Conservation (phyloP, 1,284 basidiomycete genomes). For the Malassezia psittaci region DNA sequence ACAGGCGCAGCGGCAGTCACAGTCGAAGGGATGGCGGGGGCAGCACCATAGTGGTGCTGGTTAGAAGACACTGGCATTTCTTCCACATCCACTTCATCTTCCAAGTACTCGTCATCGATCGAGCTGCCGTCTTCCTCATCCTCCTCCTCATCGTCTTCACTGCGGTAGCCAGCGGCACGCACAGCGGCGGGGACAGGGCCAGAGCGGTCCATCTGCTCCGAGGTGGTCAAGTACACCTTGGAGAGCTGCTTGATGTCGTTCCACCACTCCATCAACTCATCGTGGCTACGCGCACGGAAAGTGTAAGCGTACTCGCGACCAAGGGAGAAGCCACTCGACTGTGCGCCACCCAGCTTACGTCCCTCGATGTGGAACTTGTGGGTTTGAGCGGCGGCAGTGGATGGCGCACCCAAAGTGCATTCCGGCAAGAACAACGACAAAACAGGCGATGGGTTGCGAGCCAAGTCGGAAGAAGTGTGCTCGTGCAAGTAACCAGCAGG, state of each 20-base stretch:
- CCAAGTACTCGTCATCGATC: slow-evolving; percentile 48
- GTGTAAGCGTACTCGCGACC: slow-evolving; percentile 64
- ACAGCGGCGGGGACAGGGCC: slow-evolving; percentile 91
- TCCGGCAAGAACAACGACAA: slow-evolving; percentile 87
- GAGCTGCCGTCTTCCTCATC: slow-evolving; percentile 56
- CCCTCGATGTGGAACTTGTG: slow-evolving; percentile 99
- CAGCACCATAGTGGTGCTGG: slow-evolving; percentile 17
- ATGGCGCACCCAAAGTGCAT: slow-evolving; percentile 92
- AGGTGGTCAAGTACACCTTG: slow-evolving; percentile 86
- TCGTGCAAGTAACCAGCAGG: slow-evolving; percentile 92
- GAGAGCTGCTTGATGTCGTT: slow-evolving; percentile 95
- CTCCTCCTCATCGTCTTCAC: slow-evolving; percentile 54
- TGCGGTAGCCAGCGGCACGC: slow-evolving; percentile 68
- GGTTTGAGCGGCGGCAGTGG: slow-evolving; percentile 58
- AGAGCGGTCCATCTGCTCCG: slow-evolving; percentile 81
- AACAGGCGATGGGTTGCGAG: slow-evolving; percentile 57
- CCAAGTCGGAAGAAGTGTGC: slow-evolving; percentile 70
- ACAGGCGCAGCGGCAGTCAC: slow-evolving; percentile 25
- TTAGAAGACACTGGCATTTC: slow-evolving; percentile 7
- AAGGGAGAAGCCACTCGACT: slow-evolving; percentile 57
- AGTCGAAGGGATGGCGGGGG: slow-evolving; percentile 34
- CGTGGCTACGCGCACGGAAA: slow-evolving; percentile 77
- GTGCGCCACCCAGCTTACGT: slow-evolving; percentile 62
- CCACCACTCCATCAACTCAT: slow-evolving; percentile 99
- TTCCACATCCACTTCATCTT: slow-evolving; percentile 1